These are phyloP conservation scores for Suhomyces kilbournensis DNA, from an alignment of 805 yeast genomes.

Conservation along the genomic window DNA sequence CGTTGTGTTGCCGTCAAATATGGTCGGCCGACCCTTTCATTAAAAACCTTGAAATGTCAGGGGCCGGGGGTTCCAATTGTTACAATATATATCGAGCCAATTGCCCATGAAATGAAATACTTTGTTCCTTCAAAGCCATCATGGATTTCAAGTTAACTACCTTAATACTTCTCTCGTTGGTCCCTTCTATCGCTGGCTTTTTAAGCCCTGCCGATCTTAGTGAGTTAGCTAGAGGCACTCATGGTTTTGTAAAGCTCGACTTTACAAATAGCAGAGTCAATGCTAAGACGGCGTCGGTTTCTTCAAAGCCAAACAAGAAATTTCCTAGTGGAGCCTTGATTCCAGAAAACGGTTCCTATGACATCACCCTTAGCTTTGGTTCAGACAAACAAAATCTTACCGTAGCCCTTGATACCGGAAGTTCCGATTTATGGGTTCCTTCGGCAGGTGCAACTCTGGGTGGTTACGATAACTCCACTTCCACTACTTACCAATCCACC, in stretches of 20 bases:
- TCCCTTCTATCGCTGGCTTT: neutral
- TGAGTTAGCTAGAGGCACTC: neutral
- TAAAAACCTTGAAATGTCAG: neutral
- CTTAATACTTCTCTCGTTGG: neutral
- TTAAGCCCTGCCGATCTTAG: neutral
- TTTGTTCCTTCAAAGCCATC: neutral
- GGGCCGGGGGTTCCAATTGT: neutral
- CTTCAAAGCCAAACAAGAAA: neutral
- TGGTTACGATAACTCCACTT: neutral
- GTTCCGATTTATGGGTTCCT: neutral
- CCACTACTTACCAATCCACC: slow-evolving; percentile 6
- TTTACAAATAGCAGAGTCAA: neutral
- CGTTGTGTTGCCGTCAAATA: neutral
- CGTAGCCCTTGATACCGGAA: neutral
- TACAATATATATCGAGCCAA: neutral
- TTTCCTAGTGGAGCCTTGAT: neutral
- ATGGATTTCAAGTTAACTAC: neutral
- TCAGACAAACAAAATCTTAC: neutral
- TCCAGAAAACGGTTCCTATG: neutral
- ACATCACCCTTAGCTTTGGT: neutral
- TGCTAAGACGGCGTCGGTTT: neutral
- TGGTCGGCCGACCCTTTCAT: neutral
- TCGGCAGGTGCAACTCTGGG: neutral
- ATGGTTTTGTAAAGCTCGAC: neutral
- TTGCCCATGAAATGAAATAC: neutral